phyloP scores from a whole-genome alignment of 1,139 yeast genomes.

The Protomyces inouyei region DNA sequence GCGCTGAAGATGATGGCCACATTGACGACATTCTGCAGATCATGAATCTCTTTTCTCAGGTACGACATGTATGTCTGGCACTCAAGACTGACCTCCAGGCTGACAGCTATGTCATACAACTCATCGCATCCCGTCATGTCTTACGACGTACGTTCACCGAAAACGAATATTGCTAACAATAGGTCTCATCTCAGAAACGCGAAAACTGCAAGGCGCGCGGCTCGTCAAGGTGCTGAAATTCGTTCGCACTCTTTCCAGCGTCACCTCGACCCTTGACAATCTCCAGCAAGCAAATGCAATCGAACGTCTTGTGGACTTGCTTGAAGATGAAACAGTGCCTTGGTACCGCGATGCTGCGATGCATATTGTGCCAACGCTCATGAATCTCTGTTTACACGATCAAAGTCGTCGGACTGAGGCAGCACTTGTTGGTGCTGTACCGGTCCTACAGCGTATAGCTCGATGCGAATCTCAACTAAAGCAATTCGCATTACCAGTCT shows the following conservation, averaged over 20 bases:
- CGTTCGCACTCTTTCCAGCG: constrained; percentile 38
- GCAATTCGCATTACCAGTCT: constrained; percentile 58
- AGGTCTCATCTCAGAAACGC: constrained; percentile 26
- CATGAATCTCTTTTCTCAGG: constrained; percentile 37
- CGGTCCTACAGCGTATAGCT: constrained; percentile 48
- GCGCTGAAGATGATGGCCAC: constrained; percentile 18
- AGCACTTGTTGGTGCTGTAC: constrained; percentile 52
- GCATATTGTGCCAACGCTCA: constrained; percentile 41
- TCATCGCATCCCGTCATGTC: constrained; percentile 34
- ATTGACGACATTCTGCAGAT: constrained; percentile 35
- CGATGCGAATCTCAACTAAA: constrained; percentile 50
- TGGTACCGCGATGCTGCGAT: constrained; percentile 33
- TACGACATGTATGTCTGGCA: neutral
- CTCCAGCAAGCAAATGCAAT: constrained; percentile 39
- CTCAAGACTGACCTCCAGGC: constrained; percentile 33
- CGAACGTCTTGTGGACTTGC: constrained; percentile 35
- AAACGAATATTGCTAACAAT: constrained; percentile 28
- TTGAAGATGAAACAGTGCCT: constrained; percentile 15
- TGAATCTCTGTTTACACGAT: constrained; percentile 56
- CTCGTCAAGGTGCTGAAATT: constrained; percentile 37
- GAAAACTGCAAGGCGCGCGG: constrained; percentile 29
- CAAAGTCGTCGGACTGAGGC: constrained; percentile 51
- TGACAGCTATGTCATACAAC: constrained; percentile 38
- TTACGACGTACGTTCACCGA: constrained; percentile 11
- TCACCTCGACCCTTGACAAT: constrained; percentile 35